phyloP scores from a whole-genome alignment of 306 rosid species.

The Dryas drummondii region DNA sequence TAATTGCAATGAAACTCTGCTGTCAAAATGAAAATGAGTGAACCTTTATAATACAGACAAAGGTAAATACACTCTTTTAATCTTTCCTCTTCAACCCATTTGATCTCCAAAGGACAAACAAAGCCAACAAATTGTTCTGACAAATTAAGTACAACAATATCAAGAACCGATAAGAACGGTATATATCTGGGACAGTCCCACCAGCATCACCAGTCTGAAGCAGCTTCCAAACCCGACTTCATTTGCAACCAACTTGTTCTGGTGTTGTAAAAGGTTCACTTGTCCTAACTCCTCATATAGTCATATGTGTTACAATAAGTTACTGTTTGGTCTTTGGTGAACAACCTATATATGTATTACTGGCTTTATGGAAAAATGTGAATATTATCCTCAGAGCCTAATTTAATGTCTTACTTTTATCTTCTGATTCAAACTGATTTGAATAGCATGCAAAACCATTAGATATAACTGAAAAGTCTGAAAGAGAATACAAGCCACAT shows the following conservation, averaged over 20 bases:
- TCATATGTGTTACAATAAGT: too few species aligned
- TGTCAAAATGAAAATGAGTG: too few species aligned
- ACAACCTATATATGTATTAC: not conserved
- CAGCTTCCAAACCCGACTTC: not conserved
- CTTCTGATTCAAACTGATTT: not conserved
- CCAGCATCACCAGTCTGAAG: not conserved
- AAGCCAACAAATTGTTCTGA: not conserved
- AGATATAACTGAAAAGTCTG: not conserved
- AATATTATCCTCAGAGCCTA: too few species aligned
- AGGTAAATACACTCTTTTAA: too few species aligned
- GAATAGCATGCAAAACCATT: not conserved
- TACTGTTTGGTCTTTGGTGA: not conserved
- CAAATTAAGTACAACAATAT: not conserved
- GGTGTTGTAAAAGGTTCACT: not conserved
- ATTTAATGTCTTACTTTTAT: too few species aligned
- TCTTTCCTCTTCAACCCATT: not conserved
- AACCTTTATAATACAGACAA: too few species aligned
- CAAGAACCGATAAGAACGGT: not conserved
- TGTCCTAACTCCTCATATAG: not conserved
- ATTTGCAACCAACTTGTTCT: not conserved
- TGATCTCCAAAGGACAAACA: not conserved
- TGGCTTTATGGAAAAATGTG: not conserved
- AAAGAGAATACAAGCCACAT: not conserved
- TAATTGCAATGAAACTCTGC: too few species aligned
- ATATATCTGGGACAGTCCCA: not conserved